Conservation (phyloP, 2,329 filamentous ascomycete genomes). For the Nemania sp. region DNA sequence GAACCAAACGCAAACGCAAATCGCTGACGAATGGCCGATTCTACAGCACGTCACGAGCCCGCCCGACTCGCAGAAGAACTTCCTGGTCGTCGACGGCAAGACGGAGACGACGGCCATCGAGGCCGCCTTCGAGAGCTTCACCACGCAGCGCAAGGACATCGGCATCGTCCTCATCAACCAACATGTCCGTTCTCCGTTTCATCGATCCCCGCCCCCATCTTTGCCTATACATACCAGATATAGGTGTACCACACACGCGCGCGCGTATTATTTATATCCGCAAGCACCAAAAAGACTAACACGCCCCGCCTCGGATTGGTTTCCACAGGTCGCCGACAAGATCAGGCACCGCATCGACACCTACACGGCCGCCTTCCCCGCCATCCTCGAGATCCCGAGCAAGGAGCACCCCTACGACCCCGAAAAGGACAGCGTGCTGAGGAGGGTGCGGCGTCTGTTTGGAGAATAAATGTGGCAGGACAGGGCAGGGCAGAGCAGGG, state of each 20-base stretch:
- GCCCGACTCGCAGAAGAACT: slow-evolving; percentile 93
- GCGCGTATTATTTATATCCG: no score
- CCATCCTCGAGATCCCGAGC: slow-evolving; percentile 93
- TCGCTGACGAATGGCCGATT: no score
- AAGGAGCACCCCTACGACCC: slow-evolving; percentile 99
- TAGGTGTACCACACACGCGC: no score
- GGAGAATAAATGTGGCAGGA: slow-evolving; percentile 74
- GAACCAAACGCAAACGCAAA: no score
- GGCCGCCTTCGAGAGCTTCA: slow-evolving; percentile 86
- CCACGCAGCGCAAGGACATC: slow-evolving; percentile 90
- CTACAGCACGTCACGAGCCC: slow-evolving; percentile 84
- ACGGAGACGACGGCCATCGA: slow-evolving; percentile 89
- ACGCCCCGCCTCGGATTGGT: no score
- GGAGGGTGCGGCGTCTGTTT: slow-evolving; percentile 73
- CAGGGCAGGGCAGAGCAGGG: no score
- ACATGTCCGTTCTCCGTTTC: slow-evolving; percentile 65
- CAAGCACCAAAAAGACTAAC: no score
- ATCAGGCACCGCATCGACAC: slow-evolving; percentile 90
- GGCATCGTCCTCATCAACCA: slow-evolving; percentile 97
- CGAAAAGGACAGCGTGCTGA: slow-evolving; percentile 96
- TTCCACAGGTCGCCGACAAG: slow-evolving; percentile 90
- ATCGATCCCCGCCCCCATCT: not conserved
- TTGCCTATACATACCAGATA: no score
- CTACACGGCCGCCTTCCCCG: slow-evolving; percentile 94
- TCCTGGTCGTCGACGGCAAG: slow-evolving; percentile 93